phyloP scores from a whole-genome alignment of 2,329 filamentous ascomycete species.

The Hypoxylon rubiginosum region DNA sequence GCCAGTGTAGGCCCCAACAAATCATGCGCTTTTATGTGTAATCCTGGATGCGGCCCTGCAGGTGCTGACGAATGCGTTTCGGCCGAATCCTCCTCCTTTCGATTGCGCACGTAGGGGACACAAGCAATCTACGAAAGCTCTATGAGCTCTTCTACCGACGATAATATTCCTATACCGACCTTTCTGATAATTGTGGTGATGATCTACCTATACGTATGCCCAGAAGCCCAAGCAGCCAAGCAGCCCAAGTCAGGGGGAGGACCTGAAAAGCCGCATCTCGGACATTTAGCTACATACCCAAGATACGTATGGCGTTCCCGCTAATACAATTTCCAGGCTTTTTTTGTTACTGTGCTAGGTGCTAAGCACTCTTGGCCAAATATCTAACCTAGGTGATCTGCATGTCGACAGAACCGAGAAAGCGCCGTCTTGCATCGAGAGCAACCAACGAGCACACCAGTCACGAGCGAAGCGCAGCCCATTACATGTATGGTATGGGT shows the following conservation, averaged over 20 bases:
- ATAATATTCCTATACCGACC: background rate
- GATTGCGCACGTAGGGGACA: conserved; percentile 11
- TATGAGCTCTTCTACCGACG: background rate
- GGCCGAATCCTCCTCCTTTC: conserved; percentile 30
- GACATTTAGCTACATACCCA: conserved; percentile 8
- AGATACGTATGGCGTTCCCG: conserved; percentile 2
- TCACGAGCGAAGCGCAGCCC: conserved; percentile 33
- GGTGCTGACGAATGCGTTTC: conserved; percentile 33
- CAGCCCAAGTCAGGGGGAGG: conserved; percentile 20
- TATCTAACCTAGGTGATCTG: conserved; percentile 32
- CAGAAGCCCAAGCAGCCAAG: background rate
- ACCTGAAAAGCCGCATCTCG: conserved; percentile 18
- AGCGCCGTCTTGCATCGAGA: conserved; percentile 48
- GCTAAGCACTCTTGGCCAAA: conserved; percentile 22
- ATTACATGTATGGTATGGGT: conserved; percentile 14
- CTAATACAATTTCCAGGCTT: conserved; percentile 25
- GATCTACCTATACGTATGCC: conserved; percentile 5
- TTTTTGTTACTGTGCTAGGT: conserved; percentile 10
- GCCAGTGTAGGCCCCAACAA: conserved; percentile 14
- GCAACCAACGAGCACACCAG: conserved; percentile 38
- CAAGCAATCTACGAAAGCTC: background rate
- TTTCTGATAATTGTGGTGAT: no score
- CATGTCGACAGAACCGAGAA: conserved; percentile 48
- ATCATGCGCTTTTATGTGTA: conserved; percentile 22
- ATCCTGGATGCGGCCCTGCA: conserved; percentile 32